Evolutionary conservation across 2,329 filamentous ascomycete species (phyloP).

Genomic region (Colletotrichum caudatum): DNA sequence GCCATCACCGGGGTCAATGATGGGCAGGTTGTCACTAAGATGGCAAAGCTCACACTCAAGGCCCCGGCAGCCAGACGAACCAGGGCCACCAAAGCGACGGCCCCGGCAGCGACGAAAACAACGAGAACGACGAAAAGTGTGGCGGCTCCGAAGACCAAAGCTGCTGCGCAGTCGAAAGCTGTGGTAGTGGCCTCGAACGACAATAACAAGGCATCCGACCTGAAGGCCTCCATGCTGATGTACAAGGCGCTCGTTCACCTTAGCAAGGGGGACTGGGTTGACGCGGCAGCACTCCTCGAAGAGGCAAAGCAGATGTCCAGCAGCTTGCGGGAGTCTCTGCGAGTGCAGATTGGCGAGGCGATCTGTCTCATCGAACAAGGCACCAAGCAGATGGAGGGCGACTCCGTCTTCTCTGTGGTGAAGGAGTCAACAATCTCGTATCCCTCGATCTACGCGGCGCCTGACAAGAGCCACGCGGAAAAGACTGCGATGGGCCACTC

Average conservation of each 20-base stretch:
- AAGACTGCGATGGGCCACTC: constrained; percentile 50
- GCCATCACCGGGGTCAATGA: constrained; percentile 25
- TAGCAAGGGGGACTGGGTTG: constrained; percentile 66
- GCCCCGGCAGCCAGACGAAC: constrained; percentile 28
- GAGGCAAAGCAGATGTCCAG: constrained; percentile 60
- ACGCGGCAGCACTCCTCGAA: constrained; percentile 68
- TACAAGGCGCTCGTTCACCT: constrained; percentile 61
- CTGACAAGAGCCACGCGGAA: constrained; percentile 56
- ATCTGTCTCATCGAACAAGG: constrained; percentile 76
- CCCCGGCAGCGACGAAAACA: constrained; percentile 31
- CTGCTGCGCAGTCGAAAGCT: constrained; percentile 37
- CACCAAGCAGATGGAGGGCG: constrained; percentile 77
- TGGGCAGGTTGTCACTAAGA: constrained; percentile 53
- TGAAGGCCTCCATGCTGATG: constrained; percentile 56
- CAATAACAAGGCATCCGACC: constrained; percentile 43
- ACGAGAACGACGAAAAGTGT: constrained; percentile 27
- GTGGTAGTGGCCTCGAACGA: constrained; percentile 28
- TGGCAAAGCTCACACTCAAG: constrained; percentile 52
- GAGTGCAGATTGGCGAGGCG: constrained; percentile 73
- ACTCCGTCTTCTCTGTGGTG: constrained; percentile 89
- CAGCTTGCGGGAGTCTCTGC: constrained; percentile 53
- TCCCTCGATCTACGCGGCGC: constrained; percentile 70
- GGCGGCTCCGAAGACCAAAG: constrained; percentile 45
- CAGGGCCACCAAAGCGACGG: constrained; percentile 44
- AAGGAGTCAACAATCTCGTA: constrained; percentile 94